A percentile compares a stretch with the other conserved stretches of the same genome.
These are phyloP conservation scores for Blastomyces parvus DNA, from an alignment of 2,329 filamentous ascomycete species.

Conservation along the genomic window DNA sequence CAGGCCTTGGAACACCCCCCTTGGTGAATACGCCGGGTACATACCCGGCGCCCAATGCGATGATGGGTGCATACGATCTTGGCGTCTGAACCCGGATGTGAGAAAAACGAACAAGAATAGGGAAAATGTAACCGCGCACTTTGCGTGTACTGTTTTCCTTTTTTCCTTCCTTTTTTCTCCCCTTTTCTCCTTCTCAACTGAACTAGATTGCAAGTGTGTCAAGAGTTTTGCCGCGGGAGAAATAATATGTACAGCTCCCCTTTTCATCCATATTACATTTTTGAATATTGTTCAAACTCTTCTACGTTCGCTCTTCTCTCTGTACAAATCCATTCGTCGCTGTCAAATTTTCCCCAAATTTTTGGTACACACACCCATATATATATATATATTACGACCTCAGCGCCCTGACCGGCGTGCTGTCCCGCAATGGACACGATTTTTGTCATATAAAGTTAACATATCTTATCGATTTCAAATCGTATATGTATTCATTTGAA, in stretches of 20 bases:
- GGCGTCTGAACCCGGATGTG: not conserved
- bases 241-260: not conserved
- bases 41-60: not conserved
- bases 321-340: not conserved
- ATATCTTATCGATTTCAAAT: not conserved
- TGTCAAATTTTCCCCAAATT: not conserved
- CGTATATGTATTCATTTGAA: not conserved
- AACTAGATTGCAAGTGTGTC: not conserved
- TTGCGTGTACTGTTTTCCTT: not conserved
- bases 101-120: not conserved
- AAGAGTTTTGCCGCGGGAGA: not conserved
- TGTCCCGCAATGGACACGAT: not conserved
- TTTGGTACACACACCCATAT: not conserved
- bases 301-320: not conserved
- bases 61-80: conserved; percentile 6
- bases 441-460: not conserved
- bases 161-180: not conserved
- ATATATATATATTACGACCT: not conserved
- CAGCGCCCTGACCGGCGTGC: not conserved
- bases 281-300: not conserved
- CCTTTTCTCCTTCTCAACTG: not conserved
- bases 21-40: not conserved
- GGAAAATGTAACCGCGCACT: not conserved
- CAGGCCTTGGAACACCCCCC: not conserved
- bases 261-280: not conserved